These are phyloP conservation scores for Neoboletus brunneissimus DNA, from an alignment of 768 basidiomycete species.

Conservation along the genomic window DNA sequence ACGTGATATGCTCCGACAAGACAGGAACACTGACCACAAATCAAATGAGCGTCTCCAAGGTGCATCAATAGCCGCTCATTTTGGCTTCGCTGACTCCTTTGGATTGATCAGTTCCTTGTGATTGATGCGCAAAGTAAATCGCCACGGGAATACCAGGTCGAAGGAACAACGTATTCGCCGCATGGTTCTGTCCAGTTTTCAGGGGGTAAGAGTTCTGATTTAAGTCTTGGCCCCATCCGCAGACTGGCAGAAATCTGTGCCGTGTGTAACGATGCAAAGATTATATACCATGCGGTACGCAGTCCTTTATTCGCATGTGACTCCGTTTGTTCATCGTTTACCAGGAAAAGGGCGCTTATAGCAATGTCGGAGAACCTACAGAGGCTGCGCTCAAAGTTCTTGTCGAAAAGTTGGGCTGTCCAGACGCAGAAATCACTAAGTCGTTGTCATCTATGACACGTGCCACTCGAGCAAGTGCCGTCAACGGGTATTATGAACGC, in stretches of 20 bases:
- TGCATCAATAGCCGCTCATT: slow-evolving; percentile 31
- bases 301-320: not conserved
- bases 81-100: slow-evolving; percentile 9
- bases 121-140: slow-evolving; percentile 52
- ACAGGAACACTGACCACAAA: slow-evolving; percentile 95
- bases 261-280: slow-evolving; percentile 93
- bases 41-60: slow-evolving; percentile 93
- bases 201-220: slow-evolving; percentile 62
- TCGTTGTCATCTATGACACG: slow-evolving; percentile 57
- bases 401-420: slow-evolving; percentile 88
- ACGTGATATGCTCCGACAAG: slow-evolving; percentile 99
- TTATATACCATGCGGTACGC: slow-evolving; percentile 76
- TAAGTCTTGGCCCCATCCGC: slow-evolving; percentile 67
- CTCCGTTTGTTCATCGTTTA: slow-evolving; percentile 1
- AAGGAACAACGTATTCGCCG: slow-evolving; percentile 92
- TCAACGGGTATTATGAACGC: slow-evolving; percentile 81
- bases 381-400: slow-evolving; percentile 96
- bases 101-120: slow-evolving; percentile 63
- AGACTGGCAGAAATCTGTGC: slow-evolving; percentile 88
- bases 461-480: slow-evolving; percentile 68
- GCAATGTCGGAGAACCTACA: slow-evolving; percentile 92
- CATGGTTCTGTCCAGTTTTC: slow-evolving; percentile 66
- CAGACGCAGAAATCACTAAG: slow-evolving; percentile 54
- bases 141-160: slow-evolving; percentile 72
- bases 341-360: slow-evolving; percentile 77